Evolutionary conservation across 139 green algal genomes (phyloP).

Genomic region (Coelastrella sp.): DNA sequence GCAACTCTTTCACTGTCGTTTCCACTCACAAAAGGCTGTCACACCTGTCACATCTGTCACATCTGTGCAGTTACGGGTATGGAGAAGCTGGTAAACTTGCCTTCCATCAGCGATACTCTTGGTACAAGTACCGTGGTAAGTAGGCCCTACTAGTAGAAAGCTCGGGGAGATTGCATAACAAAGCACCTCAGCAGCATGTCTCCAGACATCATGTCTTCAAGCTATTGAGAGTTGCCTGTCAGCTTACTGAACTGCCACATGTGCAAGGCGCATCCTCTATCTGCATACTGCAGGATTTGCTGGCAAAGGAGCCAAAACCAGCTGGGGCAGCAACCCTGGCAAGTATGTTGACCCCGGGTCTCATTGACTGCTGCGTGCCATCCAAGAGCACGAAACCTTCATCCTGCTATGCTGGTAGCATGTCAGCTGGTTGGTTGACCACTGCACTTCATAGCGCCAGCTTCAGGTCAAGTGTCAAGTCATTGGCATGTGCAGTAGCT

Average conservation of each 20-base stretch:
- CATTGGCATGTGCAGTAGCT: too few relatives aligned
- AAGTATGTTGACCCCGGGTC: neutral
- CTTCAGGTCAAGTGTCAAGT: too few relatives aligned
- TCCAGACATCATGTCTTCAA: too few relatives aligned
- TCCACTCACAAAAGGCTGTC: neutral
- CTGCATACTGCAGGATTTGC: slow-evolving; percentile 58
- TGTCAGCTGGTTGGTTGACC: too few relatives aligned
- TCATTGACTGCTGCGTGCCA: too few relatives aligned
- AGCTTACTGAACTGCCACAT: too few relatives aligned
- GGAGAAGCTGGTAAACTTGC: slow-evolving; percentile 54
- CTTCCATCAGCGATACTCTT: slow-evolving; percentile 66
- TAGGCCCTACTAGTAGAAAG: neutral
- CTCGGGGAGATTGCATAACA: neutral
- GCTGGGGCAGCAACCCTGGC: slow-evolving; percentile 66
- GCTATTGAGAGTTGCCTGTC: too few relatives aligned
- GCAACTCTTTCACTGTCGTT: too few relatives aligned
- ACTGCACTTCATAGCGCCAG: too few relatives aligned
- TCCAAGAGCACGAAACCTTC: too few relatives aligned
- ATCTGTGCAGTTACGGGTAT: slow-evolving; percentile 40
- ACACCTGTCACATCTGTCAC: neutral
- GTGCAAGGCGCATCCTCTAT: neutral
- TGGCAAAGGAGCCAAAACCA: slow-evolving; percentile 64
- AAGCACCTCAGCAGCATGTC: too few relatives aligned
- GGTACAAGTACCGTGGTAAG: slow-evolving; percentile 69
- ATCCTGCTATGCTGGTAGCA: too few relatives aligned